Conservation (phyloP, 2,329 filamentous ascomycete genomes). For the Neurospora sp. region DNA sequence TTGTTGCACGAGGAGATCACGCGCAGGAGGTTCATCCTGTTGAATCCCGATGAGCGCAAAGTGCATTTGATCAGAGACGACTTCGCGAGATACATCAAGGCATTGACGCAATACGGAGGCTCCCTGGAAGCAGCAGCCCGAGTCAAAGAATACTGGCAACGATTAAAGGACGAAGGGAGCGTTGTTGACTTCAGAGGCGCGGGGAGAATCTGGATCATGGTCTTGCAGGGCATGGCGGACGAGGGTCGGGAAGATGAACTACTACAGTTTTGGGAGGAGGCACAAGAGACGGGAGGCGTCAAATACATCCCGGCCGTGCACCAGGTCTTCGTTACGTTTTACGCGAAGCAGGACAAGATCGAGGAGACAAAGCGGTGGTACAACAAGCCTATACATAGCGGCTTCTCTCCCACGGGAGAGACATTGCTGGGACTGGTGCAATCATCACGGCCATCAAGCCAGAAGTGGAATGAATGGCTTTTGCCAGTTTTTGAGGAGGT, state of each 20-base stretch:
- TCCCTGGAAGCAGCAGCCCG: conserved; percentile 41
- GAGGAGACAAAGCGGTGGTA: conserved; percentile 61
- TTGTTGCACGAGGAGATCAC: conserved; percentile 31
- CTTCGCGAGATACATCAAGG: conserved; percentile 34
- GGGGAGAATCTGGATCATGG: conserved; percentile 33
- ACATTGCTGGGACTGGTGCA: conserved; percentile 47
- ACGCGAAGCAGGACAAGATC: conserved; percentile 45
- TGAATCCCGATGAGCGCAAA: not conserved
- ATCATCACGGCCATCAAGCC: conserved; percentile 49
- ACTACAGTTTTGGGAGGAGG: conserved; percentile 40
- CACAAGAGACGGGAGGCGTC: conserved; percentile 34
- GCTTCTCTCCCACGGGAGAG: conserved; percentile 29
- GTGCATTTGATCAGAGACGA: conserved; percentile 18
- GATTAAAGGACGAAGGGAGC: conserved; percentile 2
- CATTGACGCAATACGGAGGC: conserved; percentile 44
- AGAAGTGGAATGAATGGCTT: conserved; percentile 41
- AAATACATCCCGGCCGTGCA: conserved; percentile 37
- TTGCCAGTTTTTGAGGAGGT: conserved; percentile 45
- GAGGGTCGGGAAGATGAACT: conserved; percentile 51
- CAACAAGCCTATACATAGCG: conserved; percentile 37
- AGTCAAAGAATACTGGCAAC: conserved; percentile 28
- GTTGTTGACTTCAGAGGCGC: conserved; percentile 8
- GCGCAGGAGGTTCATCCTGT: conserved; percentile 12
- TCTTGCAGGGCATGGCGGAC: conserved; percentile 51
- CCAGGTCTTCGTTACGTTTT: conserved; percentile 50